Percentiles rank a stretch among this genome's conserved stretches.
Conservation (phyloP, 345 rosid genomes). For the Firmiana major region DNA sequence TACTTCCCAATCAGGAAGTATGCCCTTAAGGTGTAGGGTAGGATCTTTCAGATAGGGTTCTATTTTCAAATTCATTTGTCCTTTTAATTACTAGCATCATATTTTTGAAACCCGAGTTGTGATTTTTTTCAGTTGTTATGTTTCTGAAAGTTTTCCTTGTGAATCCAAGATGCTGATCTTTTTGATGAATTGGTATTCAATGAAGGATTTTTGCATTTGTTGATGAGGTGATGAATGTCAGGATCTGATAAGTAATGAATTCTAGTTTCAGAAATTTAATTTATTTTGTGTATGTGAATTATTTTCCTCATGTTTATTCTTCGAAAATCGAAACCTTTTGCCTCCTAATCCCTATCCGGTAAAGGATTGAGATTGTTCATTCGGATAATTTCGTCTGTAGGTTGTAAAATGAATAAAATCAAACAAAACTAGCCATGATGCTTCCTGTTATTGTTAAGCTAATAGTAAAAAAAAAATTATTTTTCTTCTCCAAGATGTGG, state of each 20-base stretch:
- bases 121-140: not conserved
- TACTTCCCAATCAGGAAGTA: conserved; percentile 86
- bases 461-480: too few relatives aligned
- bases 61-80: not conserved
- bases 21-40: conserved; percentile 77
- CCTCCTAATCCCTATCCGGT: too few relatives aligned
- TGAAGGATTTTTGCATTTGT: not conserved
- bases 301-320: too few relatives aligned
- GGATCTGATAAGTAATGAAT: not conserved
- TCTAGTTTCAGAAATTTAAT: not conserved
- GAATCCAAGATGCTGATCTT: not conserved
- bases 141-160: not conserved
- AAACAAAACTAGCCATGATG: too few relatives aligned
- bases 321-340: too few relatives aligned
- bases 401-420: too few relatives aligned
- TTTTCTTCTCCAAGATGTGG: too few relatives aligned
- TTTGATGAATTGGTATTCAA: not conserved
- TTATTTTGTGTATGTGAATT: not conserved
- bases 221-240: not conserved
- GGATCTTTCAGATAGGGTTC: not conserved
- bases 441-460: too few relatives aligned
- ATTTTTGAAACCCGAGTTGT: conserved; percentile 6
- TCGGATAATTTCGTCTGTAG: too few relatives aligned
- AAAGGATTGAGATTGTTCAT: too few relatives aligned
- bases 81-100: not conserved